Base-by-base conservation (phyloP, 805 yeast genomes). In the Clavispora asparagi region DNA sequence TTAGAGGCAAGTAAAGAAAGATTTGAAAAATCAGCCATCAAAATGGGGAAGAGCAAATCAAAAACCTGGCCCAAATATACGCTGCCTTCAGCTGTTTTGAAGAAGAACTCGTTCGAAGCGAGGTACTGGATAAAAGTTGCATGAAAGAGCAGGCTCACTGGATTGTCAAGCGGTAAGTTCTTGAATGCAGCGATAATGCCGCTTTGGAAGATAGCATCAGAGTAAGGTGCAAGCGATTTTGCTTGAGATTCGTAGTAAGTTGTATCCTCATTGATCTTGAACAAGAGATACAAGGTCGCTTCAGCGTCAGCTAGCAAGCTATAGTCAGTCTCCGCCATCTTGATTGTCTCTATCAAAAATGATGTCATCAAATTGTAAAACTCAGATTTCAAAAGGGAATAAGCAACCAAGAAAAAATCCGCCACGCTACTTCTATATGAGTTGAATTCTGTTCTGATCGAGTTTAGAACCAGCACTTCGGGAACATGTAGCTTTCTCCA, bases 331-430 rank as follows among this genome's bases (percentile, higher is more conserved):
- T 32, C 29, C 23, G 17, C 37, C 25, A 39, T 13, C 12, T 32
- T 28, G 11, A 66, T 43, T 30, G 60, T 59, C 1, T 54, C 46
- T 6, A 63, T 47, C 1, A 79, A 62, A 30, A 68, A 68, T 7
- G 58, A 54, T 1, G 69, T 54, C 27, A 87, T 60, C 17, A 64
- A 70, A 5, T 68, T 66, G 51, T 77, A 78, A 32, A 87, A 61
- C 1, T 73, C 65, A 0, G 62, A 45, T 33, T 86, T 87, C 32
- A 88, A 70, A 6, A 87, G 69, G 0, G 89, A 78, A 68, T 84
- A 87, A 1, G 84, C 64, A 0, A 80, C 71, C 45, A 89, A 94
- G 52, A 87, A 78, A 33, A 91, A 71, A 54, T 94, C 98, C 1
- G 84, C 77, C 9, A 85, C 84, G 50, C 85, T 92, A 29, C 79